These are phyloP conservation scores for Pseudonitzschia delicatissima DNA, from an alignment of 108 stramenopile genomes.

Conservation along the genomic window DNA sequence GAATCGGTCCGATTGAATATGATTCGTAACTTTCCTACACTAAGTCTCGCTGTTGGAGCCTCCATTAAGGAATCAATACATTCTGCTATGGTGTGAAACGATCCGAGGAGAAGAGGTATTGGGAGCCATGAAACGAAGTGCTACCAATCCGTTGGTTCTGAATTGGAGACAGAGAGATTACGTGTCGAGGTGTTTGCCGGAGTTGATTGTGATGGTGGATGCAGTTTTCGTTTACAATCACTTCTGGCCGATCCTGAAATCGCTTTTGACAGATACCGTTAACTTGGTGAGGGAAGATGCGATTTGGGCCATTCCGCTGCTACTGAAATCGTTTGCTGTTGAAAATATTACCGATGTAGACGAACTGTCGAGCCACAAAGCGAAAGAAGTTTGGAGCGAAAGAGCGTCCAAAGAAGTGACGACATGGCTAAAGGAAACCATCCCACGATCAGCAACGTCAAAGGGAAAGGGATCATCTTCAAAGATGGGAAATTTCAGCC, in stretches of 20 bases:
- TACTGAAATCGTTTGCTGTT: conserved; percentile 49
- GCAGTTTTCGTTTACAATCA: conserved; percentile 48
- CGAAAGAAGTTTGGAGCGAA: conserved; percentile 25
- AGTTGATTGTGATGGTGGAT: conserved; percentile 62
- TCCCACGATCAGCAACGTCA: conserved; percentile 37
- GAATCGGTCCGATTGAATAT: conserved; percentile 94
- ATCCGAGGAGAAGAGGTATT: conserved; percentile 73
- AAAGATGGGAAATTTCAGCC: conserved; percentile 58
- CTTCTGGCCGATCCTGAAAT: conserved; percentile 76
- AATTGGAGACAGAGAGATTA: conserved; percentile 94
- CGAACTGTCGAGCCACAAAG: conserved; percentile 30
- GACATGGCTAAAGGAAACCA: conserved; percentile 61
- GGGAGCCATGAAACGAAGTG: conserved; percentile 69
- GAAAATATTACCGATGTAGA: conserved; percentile 31
- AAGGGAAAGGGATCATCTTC: conserved; percentile 40
- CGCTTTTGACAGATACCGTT: conserved; percentile 72
- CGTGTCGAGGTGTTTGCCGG: conserved; percentile 83
- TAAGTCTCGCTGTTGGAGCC: conserved; percentile 66
- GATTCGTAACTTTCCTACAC: conserved; percentile 74
- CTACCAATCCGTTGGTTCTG: conserved; percentile 76
- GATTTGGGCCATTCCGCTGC: conserved; percentile 70
- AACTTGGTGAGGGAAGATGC: conserved; percentile 78
- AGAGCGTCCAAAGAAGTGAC: conserved; percentile 51
- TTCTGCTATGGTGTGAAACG: conserved; percentile 74
- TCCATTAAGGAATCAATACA: conserved; percentile 44